Percentiles rank a stretch among this genome's conserved stretches.
phyloP scores from a whole-genome alignment of 208 protist species.

The Herpetomonas samuelpessoai region DNA sequence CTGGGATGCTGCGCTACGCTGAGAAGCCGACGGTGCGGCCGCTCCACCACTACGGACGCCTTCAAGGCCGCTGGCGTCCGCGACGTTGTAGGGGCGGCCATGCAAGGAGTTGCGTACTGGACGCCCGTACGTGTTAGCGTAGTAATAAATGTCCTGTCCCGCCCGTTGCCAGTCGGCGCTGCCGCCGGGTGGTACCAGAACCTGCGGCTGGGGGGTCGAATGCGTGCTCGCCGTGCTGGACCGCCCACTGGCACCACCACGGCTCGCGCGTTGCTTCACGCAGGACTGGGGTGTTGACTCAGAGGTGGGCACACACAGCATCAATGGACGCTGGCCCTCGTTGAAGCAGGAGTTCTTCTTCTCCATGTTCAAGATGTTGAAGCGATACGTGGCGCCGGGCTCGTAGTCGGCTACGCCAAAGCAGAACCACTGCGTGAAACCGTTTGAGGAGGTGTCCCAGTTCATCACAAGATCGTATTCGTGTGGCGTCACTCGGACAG shows the following conservation, averaged over 20 bases:
- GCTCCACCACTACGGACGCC: not conserved
- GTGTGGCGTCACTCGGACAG: conserved; percentile 67
- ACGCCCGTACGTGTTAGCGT: conserved; percentile 63
- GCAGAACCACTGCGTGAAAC: conserved; percentile 98
- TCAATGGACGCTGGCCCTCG: conserved; percentile 91
- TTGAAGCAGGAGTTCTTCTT: conserved; percentile 95
- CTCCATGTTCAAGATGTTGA: conserved; percentile 97
- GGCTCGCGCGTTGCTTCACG: not conserved
- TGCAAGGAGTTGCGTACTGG: conserved; percentile 21
- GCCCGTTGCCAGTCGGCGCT: conserved; percentile 47
- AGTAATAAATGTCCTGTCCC: conserved; percentile 85
- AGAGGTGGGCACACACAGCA: conserved; percentile 70
- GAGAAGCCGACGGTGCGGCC: no score
- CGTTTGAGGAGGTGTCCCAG: conserved; percentile 93
- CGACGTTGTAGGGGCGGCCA: not conserved
- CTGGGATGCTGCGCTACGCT: not conserved
- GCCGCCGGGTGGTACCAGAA: not conserved
- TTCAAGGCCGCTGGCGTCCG: not conserved
- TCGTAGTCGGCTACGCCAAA: conserved; percentile 80
- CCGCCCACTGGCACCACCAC: not conserved
- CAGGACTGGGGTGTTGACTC: not conserved
- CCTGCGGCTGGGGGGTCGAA: not conserved
- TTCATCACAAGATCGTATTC: conserved; percentile 96
- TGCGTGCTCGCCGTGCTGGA: not conserved
- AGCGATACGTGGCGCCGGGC: conserved; percentile 81